These are phyloP conservation scores for Pythium scleroteichum DNA, from an alignment of 352 stramenopile species.

Conservation along the genomic window DNA sequence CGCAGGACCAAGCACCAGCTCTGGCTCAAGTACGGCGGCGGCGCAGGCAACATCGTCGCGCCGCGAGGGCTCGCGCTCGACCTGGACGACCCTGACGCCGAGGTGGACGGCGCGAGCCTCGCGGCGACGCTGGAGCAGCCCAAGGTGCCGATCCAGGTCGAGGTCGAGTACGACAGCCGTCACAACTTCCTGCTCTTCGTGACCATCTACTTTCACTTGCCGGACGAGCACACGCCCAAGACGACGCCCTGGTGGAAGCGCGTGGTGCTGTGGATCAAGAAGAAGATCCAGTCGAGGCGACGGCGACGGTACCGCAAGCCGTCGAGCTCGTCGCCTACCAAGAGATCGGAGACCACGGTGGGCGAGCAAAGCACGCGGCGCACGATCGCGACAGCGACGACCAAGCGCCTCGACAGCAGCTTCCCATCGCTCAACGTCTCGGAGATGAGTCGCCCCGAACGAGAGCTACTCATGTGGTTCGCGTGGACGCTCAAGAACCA, in stretches of 20 bases:
- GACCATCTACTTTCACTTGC: conserved; percentile 47
- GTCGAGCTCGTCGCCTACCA: not conserved
- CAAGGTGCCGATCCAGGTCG: conserved; percentile 67
- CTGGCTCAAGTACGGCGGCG: not conserved
- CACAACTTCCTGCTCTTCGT: conserved; percentile 57
- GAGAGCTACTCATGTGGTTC: conserved; percentile 57
- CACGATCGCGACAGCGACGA: not conserved
- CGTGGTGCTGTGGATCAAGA: conserved; percentile 10
- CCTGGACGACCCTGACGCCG: not conserved
- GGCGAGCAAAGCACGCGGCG: conserved; percentile 18
- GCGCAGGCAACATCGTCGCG: conserved; percentile 5
- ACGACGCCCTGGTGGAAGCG: conserved; percentile 4
- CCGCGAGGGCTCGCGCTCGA: conserved; percentile 4
- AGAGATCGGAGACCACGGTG: conserved; percentile 1
- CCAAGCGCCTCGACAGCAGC: not conserved
- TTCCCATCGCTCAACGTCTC: conserved; percentile 11
- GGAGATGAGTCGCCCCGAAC: conserved; percentile 38
- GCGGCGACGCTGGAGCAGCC: conserved; percentile 23
- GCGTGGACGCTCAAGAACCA: conserved; percentile 55
- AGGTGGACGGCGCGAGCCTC: conserved; percentile 8
- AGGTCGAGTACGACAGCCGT: conserved; percentile 65
- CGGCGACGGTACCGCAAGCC: not conserved
- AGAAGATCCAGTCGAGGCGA: conserved; percentile 5
- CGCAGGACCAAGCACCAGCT: conserved; percentile 20
- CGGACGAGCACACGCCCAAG: conserved; percentile 11